Conservation (phyloP, 1,284 basidiomycete species). For the Ustilago trichophora region DNA sequence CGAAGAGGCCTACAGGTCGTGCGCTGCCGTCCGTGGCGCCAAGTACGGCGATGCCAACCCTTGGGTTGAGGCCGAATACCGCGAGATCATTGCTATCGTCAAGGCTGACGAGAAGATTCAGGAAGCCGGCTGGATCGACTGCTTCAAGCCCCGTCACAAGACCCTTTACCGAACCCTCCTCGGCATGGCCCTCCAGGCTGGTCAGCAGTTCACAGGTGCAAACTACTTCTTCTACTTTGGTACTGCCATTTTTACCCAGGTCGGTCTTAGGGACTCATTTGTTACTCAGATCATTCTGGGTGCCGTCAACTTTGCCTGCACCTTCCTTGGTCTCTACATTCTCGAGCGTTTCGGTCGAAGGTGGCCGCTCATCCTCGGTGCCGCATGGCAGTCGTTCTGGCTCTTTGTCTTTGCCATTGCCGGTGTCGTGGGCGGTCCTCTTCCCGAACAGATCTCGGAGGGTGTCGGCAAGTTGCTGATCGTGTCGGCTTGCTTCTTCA, state of each 20-base stretch:
- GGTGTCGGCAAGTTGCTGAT: conserved; percentile 75
- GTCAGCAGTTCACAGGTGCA: conserved; percentile 79
- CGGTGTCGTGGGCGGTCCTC: conserved; percentile 75
- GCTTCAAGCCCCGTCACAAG: conserved; percentile 57
- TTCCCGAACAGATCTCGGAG: conserved; percentile 29
- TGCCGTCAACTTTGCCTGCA: conserved; percentile 73
- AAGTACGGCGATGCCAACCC: conserved; percentile 57
- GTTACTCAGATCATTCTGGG: conserved; percentile 74
- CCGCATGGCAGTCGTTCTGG: conserved; percentile 75
- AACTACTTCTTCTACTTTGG: conserved; percentile 68
- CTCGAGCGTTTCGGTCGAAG: conserved; percentile 73
- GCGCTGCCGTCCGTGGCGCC: conserved; percentile 73
- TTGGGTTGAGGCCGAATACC: conserved; percentile 60
- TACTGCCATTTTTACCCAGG: conserved; percentile 76
- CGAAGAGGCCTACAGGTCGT: conserved; percentile 71
- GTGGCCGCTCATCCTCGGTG: conserved; percentile 70
- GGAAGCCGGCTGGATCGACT: conserved; percentile 56
- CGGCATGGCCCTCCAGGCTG: conserved; percentile 75
- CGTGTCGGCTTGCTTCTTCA: conserved; percentile 80
- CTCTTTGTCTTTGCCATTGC: conserved; percentile 80
- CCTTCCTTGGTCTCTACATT: conserved; percentile 72
- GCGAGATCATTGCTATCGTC: conserved; percentile 58
- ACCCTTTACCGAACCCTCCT: conserved; percentile 64
- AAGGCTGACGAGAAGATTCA: conserved; percentile 34
- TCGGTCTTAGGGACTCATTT: conserved; percentile 73